Evolutionary conservation across 495 filamentous ascomycete species (phyloP), one percentile per base, ranked within the genome.

Genomic region (Pseudomonodictys pantanalensis): DNA sequence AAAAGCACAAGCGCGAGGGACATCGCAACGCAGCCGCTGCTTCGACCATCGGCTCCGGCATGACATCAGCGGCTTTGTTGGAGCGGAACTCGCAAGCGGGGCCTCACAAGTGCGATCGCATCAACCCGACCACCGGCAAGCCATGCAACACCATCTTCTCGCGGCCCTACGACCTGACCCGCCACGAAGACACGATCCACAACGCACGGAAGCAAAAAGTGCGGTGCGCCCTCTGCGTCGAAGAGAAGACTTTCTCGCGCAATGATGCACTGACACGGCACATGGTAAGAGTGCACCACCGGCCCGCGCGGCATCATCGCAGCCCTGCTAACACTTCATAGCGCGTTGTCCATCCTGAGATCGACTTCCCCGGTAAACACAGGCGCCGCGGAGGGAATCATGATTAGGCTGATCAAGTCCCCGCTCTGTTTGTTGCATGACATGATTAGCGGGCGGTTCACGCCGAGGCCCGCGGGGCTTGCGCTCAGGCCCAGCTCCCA

Each of bases 141-240:
- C 90, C 92, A 2, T 98, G 93, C 82, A 96, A 93, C 71, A 92
- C 89, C 7, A 78, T 93, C 55, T 98, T 98, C 77, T 96, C 92
- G 1, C 81, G 93, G n/a, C 92, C 92, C 29, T 98, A 98, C 81
- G 93, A 98, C 75, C 82, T 98, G 29, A 98, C 93, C 9, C 82
- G 93, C 9, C 93, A 98, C 71, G 93, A 98, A 73, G 92, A 96
- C 65, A 97, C 93, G 10, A 97, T 97, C 65, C 93, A 98, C 78
- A 96, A 96, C 65, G 87, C 86, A 3, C 82, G 86, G 65, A 96
- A 96, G 82, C 85, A 90, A 68, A 97, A 98, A 75, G 91, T 96
- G n/a, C 85, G 90, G 22, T 98, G 92, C 72, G 85, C 91, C 52
- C 75, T 95, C 45, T 97, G 92, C 74, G 91, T 89, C n/a, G 93